Conservation (phyloP, 2,329 filamentous ascomycete genomes). For the Trichocomaceae sp. region DNA sequence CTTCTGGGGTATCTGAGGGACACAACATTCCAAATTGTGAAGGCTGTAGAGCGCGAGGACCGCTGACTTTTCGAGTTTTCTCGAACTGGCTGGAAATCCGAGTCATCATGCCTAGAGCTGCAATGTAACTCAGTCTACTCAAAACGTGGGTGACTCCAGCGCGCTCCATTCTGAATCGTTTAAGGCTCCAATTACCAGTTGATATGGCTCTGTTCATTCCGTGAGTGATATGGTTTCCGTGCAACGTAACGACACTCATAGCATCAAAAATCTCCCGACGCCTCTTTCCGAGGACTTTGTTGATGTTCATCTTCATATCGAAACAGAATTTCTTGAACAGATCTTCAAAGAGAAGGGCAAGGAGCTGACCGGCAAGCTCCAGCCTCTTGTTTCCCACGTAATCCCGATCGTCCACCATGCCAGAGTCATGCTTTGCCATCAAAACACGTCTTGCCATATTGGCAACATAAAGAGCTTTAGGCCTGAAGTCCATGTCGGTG, state of each 20-base stretch:
- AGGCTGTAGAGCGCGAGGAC: conserved; percentile 88
- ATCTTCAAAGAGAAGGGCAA: conserved; percentile 93
- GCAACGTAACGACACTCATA: conserved; percentile 72
- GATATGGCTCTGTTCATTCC: conserved; percentile 95
- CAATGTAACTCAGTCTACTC: conserved; percentile 92
- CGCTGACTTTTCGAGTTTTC: conserved; percentile 94
- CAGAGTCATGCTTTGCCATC: conserved; percentile 85
- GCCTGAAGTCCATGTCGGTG: conserved; percentile 83
- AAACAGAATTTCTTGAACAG: conserved; percentile 92
- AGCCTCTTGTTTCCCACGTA: conserved; percentile 97
- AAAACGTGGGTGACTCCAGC: conserved; percentile 95
- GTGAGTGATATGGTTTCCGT: conserved; percentile 79
- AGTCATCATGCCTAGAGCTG: conserved; percentile 98
- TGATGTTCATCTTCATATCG: conserved; percentile 85
- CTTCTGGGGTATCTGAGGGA: conserved; percentile 94
- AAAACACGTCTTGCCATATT: conserved; percentile 96
- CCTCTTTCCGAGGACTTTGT: conserved; percentile 91
- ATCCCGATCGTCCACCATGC: conserved; percentile 89
- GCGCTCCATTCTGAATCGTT: conserved; percentile 97
- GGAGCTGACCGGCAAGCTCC: conserved; percentile 86
- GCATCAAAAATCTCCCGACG: conserved; percentile 86
- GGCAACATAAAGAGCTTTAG: conserved; percentile 93
- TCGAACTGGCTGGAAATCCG: conserved; percentile 97
- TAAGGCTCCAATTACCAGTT: conserved; percentile 95
- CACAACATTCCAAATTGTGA: conserved; percentile 99